Base-by-base conservation (phyloP, 768 basidiomycete species). In the Termitomyces titanicus region DNA sequence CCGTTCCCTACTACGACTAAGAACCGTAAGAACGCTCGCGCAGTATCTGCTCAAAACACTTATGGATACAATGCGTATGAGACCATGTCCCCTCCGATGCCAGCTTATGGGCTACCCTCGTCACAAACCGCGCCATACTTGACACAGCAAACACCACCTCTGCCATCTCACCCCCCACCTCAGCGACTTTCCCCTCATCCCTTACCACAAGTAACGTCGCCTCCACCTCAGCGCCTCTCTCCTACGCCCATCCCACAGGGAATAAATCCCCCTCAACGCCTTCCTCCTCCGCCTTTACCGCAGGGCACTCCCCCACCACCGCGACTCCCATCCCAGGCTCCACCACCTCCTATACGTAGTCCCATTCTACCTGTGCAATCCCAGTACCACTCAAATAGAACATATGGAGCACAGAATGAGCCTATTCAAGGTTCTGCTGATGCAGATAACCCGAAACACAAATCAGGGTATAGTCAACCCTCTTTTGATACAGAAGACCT, bases 1-100 rank as follows among this genome's bases (percentile, higher is more conserved):
- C 88, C 89, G 31, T 80, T 90, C 55, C 81, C 81, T 37, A 76
- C 83, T 1, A 68, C 74, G 17, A 79, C 73, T 55, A 68, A 69
- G 46, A 72, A 66, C 47, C 71, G 75, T 46, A 64, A 64, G 15
- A 62, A 54, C 18, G 58, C 63, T 22, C 65, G 68, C 34, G 48
- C 49, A 38, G 55, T 55, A 25, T 60, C 57, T 38, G 57, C 56
- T 24, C 63, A 60, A 34, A 54, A 55, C 24, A 18, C 58, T 24
- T 61, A 62, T 46, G 64, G 63, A n/a, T 65, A 66, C 53, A 63
- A 64, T 34, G 57, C 64, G 15, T 68, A 63, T 18, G 62, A 65
- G 47, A 54, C 69, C n/a, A 57, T 62, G 39, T 47, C 55, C 18
- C 56, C 58, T 31, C 63, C 58, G 4, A 24, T 55, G 15, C 43